These are phyloP conservation scores for Pythium grandisporangium DNA, from an alignment of 352 stramenopile species.

Conservation along the genomic window DNA sequence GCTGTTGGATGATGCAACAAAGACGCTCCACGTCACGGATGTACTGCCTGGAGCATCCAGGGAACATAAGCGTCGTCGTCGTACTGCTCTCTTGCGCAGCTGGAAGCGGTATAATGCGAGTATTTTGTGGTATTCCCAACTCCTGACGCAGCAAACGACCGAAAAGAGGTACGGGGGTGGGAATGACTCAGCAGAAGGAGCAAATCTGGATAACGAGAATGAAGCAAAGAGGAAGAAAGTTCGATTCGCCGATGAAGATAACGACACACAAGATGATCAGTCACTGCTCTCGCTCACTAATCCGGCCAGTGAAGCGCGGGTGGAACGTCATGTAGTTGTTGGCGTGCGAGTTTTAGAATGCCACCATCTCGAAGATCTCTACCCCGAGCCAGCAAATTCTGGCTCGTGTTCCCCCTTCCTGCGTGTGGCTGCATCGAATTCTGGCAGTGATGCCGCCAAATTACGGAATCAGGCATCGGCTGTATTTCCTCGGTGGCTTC, in stretches of 20 bases:
- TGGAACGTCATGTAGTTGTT: slow-evolving; percentile 1
- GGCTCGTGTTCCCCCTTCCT: slow-evolving; percentile 8
- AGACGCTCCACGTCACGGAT: slow-evolving; percentile 74
- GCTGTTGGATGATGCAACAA: slow-evolving; percentile 65
- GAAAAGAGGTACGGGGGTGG: too few species aligned
- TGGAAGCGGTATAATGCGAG: slow-evolving; percentile 75
- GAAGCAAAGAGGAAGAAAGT: slow-evolving; percentile 48
- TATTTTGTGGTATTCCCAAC: slow-evolving; percentile 48
- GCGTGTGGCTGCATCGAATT: too few species aligned
- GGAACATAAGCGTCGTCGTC: slow-evolving; percentile 54
- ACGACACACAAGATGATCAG: too few species aligned
- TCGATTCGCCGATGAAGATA: slow-evolving; percentile 33
- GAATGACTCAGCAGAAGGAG: too few species aligned
- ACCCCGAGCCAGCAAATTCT: slow-evolving; percentile 7
- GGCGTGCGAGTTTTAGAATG: slow-evolving; percentile 10
- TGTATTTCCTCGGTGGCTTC: slow-evolving; percentile 59
- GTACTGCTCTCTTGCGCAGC: slow-evolving; percentile 57
- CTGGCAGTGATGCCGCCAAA: too few species aligned
- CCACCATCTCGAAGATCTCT: slow-evolving; percentile 14
- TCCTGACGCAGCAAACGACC: too few species aligned
- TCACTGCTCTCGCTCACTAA: too few species aligned
- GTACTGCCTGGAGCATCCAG: slow-evolving; percentile 64
- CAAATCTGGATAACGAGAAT: slow-evolving; percentile 1
- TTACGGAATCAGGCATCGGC: slow-evolving; percentile 19
- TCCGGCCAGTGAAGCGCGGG: not conserved